Base-by-base conservation (phyloP, 1,284 basidiomycete species). In the Pseudozyma hubeiensis region DNA sequence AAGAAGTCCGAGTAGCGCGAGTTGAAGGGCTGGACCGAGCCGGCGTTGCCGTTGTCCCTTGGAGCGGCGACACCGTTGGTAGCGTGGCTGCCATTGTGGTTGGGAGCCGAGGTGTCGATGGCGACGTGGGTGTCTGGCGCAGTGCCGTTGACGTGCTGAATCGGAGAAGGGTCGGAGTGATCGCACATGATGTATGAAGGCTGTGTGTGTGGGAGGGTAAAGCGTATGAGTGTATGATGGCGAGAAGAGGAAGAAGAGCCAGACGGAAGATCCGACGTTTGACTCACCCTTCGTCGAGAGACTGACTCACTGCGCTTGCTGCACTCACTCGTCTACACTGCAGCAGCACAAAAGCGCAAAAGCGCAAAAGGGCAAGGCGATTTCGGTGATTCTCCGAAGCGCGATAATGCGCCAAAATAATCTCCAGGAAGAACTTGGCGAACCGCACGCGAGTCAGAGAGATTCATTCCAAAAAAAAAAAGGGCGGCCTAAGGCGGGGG, bases 1-100 rank as follows among this genome's bases (percentile, higher is more conserved):
- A 83, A 52, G 41, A 82, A 81, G 66, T 83, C 81, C 24, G 75
- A 78, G 66, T 76, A 76, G 43, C 78, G 75, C 24, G 70, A 63
- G 51, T 60, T 56, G 58, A 81, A 81, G 16, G 79, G 79, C 67
- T 78, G 76, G 11, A 68, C 64, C 19, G 55, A 37, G 55, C 66
- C 69, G 16, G 59, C 68, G 40, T 76, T 68, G 57, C 75, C 72
- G 9, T 55, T 59, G 51, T 73, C 64, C 41, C 69, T 74, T 13
- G 24, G 24, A 24, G 35, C 35, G 45, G 58, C 45, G 51, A 54
- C 60, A 41, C 55, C 59, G 24, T 47, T 44, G 34, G 44, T 19
- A 33, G 52, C 52, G 19, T 29, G 41, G 30, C 17, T 24, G 43
- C 61, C 62, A 47, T 64, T 65, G 44, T 53, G 60, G 62, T 71